Evolutionary conservation across 805 yeast genomes (phyloP), one percentile per base, ranked within the genome.

Genomic region (Jamesozyma rosinii): DNA sequence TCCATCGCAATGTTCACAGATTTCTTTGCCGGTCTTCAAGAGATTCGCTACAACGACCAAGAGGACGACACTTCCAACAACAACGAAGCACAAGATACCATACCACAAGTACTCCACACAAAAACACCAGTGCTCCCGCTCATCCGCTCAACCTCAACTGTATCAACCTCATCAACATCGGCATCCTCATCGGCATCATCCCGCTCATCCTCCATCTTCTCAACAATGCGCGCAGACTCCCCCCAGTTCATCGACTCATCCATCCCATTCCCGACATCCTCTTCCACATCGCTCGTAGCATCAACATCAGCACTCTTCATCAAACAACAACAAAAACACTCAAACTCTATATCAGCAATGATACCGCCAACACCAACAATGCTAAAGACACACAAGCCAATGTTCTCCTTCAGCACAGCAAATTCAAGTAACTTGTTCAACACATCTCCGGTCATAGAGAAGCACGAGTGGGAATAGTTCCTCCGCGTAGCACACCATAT

Each of bases 1-100:
- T 44, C 51, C 3, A 44, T 52, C 26, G 35, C 32, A 30, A 45
- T 42, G 42, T 49, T 47, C 37, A 40, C 49, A 2, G 54, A 52
- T 40, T 45, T 42, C 31, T 44, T 52, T 39, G 44, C 44, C 27
- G 49, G 50, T 15, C 44, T 52, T 36, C 47, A 43, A 35, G 40
- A 37, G 15, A 38, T 41, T 27, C 26, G 38, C 32, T 44, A 41
- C 31, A 30, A 37, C 18, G 37, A 40, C 24, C 34, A 43, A 3
- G 22, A 42, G 4, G 37, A 37, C 18, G 30, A 26, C 14, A 18
- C 10, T 21, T 14, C 14, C 15, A 32, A 32, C 18, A 32, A 32
- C 20, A n/a, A 15, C 17, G 35, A 21, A 35, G 20, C 19, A 8
- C 6, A 34, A 6, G 37, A 34, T 10, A 17, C 3, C 5, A 24